Conservation (phyloP, 495 filamentous ascomycete species). For the Xylaria bambusicola region DNA sequence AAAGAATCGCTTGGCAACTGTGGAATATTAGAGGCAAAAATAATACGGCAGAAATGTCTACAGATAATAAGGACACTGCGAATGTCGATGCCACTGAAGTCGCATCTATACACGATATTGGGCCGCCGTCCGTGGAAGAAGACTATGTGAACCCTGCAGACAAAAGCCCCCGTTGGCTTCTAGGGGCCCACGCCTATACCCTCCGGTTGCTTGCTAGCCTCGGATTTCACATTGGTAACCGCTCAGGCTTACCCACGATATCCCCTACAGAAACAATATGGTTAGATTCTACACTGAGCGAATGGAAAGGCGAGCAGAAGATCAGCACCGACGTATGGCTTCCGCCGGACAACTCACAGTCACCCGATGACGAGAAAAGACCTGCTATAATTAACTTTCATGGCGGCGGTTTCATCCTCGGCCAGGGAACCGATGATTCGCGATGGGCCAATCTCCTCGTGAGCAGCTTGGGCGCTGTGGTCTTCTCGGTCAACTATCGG, state of each 20-base stretch:
- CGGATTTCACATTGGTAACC: constrained; percentile 23
- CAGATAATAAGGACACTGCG: background rate
- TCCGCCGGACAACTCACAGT: constrained; percentile 11
- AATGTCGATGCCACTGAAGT: constrained; percentile 5
- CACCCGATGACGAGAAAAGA: constrained; percentile 12
- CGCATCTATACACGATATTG: constrained; percentile 10
- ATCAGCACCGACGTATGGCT: constrained; percentile 26
- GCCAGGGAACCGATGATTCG: constrained; percentile 60
- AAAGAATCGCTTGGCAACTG: background rate
- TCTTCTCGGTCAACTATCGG: constrained; percentile 65
- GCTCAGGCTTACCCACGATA: constrained; percentile 9
- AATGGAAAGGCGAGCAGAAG: constrained; percentile 15
- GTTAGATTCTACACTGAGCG: constrained; percentile 22
- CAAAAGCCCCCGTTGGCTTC: constrained; percentile 26
- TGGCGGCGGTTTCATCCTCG: constrained; percentile 68
- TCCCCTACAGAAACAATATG: constrained; percentile 22
- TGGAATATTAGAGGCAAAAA: background rate
- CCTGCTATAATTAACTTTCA: constrained; percentile 65
- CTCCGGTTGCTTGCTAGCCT: constrained; percentile 20
- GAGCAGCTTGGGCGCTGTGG: constrained; percentile 47
- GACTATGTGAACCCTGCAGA: constrained; percentile 28
- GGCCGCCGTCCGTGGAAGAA: constrained; percentile 16
- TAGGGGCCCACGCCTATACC: constrained; percentile 19
- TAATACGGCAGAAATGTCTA: background rate
- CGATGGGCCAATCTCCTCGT: constrained; percentile 52